A percentile compares a stretch with the other conserved stretches of the same genome.
Evolutionary conservation across 2,329 filamentous ascomycete species (phyloP).

Genomic region (Leptographium radiaticola): DNA sequence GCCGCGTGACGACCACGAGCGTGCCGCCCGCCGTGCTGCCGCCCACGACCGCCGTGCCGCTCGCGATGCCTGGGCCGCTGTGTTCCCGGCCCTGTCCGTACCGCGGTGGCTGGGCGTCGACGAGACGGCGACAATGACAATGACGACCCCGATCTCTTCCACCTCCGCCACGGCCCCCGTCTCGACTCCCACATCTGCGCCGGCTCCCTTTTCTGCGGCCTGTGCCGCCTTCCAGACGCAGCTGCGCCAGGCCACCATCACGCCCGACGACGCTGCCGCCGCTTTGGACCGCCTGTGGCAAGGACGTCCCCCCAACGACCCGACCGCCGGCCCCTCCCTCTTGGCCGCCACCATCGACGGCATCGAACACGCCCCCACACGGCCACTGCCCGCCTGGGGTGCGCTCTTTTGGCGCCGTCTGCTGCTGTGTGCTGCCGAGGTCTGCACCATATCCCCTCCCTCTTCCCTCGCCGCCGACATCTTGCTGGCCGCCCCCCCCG

Average conservation of each 20-base stretch:
- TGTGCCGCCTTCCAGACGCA: slow-evolving; percentile 8
- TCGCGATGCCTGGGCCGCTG: neutral
- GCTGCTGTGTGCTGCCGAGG: neutral
- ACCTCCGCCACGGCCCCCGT: neutral
- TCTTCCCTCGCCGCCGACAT: neutral
- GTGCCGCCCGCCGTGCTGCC: neutral
- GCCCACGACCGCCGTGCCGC: neutral
- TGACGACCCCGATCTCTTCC: neutral
- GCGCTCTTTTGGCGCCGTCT: slow-evolving; percentile 7
- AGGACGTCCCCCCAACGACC: neutral
- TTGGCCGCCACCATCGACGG: slow-evolving; percentile 2
- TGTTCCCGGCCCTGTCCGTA: slow-evolving; percentile 4
- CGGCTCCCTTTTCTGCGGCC: neutral
- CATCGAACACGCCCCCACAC: slow-evolving; percentile 2
- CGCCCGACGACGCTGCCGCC: slow-evolving; percentile 4
- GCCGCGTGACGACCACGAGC: slow-evolving; percentile 20
- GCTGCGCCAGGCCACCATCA: slow-evolving; percentile 8
- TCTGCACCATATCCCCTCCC: neutral
- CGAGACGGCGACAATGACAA: neutral
- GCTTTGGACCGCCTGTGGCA: slow-evolving; percentile 3
- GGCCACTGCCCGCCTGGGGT: slow-evolving; percentile 5
- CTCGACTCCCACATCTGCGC: neutral
- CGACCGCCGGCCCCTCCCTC: neutral
- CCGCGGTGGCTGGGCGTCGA: slow-evolving; percentile 3
- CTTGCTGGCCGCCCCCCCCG: slow-evolving; percentile 5